phyloP scores from a whole-genome alignment of 2,329 filamentous ascomycete genomes.

The Atkinsonella texensis region DNA sequence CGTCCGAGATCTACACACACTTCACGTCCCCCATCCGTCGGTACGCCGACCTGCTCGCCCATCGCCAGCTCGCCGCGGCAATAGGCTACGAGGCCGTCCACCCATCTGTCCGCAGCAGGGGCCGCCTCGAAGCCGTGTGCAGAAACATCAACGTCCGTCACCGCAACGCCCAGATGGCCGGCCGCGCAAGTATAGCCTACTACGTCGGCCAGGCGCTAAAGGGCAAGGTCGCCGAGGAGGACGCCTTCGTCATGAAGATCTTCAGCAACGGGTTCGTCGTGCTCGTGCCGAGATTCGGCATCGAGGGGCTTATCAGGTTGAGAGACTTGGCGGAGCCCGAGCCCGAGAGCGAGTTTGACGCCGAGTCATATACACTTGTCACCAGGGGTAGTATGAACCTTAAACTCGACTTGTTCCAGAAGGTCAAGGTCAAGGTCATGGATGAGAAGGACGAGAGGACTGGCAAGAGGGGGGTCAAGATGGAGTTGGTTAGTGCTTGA shows the following conservation, averaged over 20 bases:
- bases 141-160: constrained; percentile 98
- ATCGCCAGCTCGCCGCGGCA: constrained; percentile 87
- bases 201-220: constrained; percentile 96
- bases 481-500: constrained; percentile 40
- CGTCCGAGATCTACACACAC: constrained; percentile 95
- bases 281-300: constrained; percentile 88
- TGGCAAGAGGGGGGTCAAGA: constrained; percentile 85
- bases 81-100: constrained; percentile 89
- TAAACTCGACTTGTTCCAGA: constrained; percentile 77
- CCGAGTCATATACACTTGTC: constrained; percentile 68
- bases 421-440: constrained; percentile 76
- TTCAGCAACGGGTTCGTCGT: constrained; percentile 97
- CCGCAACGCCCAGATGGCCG: constrained; percentile 92
- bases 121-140: constrained; percentile 84
- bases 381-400: constrained; percentile 43
- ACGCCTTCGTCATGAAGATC: constrained; percentile 92
- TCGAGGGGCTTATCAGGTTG: constrained; percentile 81
- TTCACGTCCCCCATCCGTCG: constrained; percentile 96
- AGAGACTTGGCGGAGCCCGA: constrained; percentile 69
- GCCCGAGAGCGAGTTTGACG: constrained; percentile 72
- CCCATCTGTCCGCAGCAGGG: constrained; percentile 65
- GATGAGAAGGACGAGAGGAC: constrained; percentile 91
- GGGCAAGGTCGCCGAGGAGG: constrained; percentile 62
- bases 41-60: constrained; percentile 91
- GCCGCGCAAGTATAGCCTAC: constrained; percentile 88